A percentile compares a stretch with the other conserved stretches of the same genome.
phyloP scores from a whole-genome alignment of 768 basidiomycete genomes.

The Naematelia encephala region DNA sequence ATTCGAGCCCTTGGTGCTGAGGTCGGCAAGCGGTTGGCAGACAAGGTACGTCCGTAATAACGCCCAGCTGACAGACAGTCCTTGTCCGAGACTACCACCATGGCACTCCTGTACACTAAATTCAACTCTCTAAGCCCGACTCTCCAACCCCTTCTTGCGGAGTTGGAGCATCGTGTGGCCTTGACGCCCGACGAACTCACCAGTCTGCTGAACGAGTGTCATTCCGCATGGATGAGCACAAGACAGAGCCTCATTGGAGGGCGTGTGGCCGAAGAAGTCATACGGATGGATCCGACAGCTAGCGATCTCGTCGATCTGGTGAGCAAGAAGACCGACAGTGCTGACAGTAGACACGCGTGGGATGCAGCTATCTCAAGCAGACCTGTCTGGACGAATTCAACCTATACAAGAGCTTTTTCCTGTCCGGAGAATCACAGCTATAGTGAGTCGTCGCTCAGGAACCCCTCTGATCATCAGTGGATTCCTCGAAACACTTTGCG shows the following conservation, averaged over 20 bases:
- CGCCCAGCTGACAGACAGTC: slow-evolving; percentile 56
- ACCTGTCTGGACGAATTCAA: slow-evolving; percentile 86
- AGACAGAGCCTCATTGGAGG: slow-evolving; percentile 70
- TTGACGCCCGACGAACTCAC: slow-evolving; percentile 80
- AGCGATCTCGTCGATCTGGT: slow-evolving; percentile 88
- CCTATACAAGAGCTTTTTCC: slow-evolving; percentile 80
- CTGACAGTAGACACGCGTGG: slow-evolving; percentile 68
- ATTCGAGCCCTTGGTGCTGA: slow-evolving; percentile 75
- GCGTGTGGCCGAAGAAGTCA: slow-evolving; percentile 75
- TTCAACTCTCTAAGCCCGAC: slow-evolving; percentile 70
- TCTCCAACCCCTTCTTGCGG: slow-evolving; percentile 72
- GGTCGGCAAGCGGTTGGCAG: slow-evolving; percentile 67
- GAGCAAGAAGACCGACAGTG: slow-evolving; percentile 11
- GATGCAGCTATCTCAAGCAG: slow-evolving; percentile 88
- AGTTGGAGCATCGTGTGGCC: slow-evolving; percentile 74
- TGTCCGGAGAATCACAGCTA: slow-evolving; percentile 70
- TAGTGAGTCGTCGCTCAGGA: slow-evolving; percentile 55
- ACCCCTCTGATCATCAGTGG: slow-evolving; percentile 56
- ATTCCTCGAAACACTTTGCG: slow-evolving; percentile 87
- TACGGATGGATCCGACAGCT: slow-evolving; percentile 69
- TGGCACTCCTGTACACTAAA: slow-evolving; percentile 79
- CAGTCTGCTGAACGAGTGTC: slow-evolving; percentile 79
- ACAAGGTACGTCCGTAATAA: slow-evolving; percentile 60
- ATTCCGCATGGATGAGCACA: slow-evolving; percentile 72
- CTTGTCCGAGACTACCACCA: slow-evolving; percentile 66